Evolutionary conservation across 148 eudicot species (phyloP), one percentile per base, ranked within the genome.

Genomic region (Rheum nobile): DNA sequence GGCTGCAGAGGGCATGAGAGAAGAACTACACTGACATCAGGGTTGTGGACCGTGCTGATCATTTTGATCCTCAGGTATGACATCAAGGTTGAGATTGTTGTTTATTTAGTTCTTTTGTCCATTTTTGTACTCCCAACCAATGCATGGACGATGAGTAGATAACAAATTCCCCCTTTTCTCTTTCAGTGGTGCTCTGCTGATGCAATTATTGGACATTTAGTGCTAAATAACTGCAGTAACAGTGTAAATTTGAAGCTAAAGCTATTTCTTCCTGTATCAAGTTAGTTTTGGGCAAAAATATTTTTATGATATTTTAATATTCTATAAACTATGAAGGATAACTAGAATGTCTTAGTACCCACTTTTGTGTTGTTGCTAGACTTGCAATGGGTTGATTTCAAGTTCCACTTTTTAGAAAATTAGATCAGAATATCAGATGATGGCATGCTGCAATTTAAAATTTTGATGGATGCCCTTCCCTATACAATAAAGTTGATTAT

Each of bases 41-140:
- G n/a, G n/a, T n/a, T n/a, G n/a, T n/a, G n/a, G n/a, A n/a, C n/a
- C n/a, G n/a, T n/a, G n/a, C n/a, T n/a, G n/a, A n/a, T n/a, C n/a
- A n/a, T n/a, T n/a, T n/a, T n/a, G n/a, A n/a, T n/a, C n/a, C n/a
- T n/a, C n/a, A n/a, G n/a, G n/a, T n/a, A n/a, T n/a, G n/a, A n/a
- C n/a, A n/a, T n/a, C n/a, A n/a, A n/a, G n/a, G n/a, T 88, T 77
- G 97, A 89, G 75, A 52, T 94, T 75, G 86, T 87, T 24, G 21
- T 77, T 50, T 91, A 77, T 75, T 84, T 94, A 72, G 88, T 93
- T 57, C 50, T 88, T 44, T 73, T 91, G 71, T 94, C 97, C 21
- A 65, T 91, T 31, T 83, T n/a, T n/a, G n/a, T n/a, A n/a, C n/a
- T n/a, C n/a, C n/a, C n/a, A n/a, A n/a, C n/a, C n/a, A n/a, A n/a